Evolutionary conservation across 2,329 filamentous ascomycete species (phyloP), one percentile per base, ranked within the genome.

Genomic region (Aureobasidium leucospermi): DNA sequence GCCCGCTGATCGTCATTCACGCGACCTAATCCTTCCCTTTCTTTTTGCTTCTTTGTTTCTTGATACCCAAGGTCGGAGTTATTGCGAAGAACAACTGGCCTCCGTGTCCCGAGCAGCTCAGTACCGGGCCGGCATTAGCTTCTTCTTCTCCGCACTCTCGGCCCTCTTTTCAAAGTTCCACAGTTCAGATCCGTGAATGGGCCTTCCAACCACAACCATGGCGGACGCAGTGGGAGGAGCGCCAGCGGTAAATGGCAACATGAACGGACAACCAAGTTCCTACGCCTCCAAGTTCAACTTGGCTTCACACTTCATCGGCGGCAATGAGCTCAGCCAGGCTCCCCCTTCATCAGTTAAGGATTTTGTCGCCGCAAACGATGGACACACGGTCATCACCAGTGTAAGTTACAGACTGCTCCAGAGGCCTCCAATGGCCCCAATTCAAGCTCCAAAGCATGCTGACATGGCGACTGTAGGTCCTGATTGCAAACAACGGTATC

Each of bases 401-500:
- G 94, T 97, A 76, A 81, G 90, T 75, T 16, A 52, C 47, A 55
- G 46, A 60, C 10, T 36, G 15, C 36, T 28, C 48, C 46, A 43
- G 39, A n/a, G 11, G 28, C 47, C 31, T 36, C 49, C 36, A 41
- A 42, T 52, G 31, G 58, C 49, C 47, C 29, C 49, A 29, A 38
- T 8, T 5, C 28, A 45, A 31, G 61, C 59, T 64, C 66, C 68
- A 61, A 67, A 1, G 66, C 64, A 64, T 58, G 64, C 48, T 56
- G 61, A 60, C 34, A 56, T 34, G 29, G 39, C 11, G 59, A 8
- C 67, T 19, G 52, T 70, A 97, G 93, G 91, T 97, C 58, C 83
- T 99, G 65, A 99, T 99, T 76, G 94, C 94, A 74, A 99, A 99
- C 82, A 99, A 99, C 80, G 94, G 94, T 83, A 99, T 99, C 76